phyloP scores from a whole-genome alignment of 2,329 filamentous ascomycete species.

The Juglanconis sp. region DNA sequence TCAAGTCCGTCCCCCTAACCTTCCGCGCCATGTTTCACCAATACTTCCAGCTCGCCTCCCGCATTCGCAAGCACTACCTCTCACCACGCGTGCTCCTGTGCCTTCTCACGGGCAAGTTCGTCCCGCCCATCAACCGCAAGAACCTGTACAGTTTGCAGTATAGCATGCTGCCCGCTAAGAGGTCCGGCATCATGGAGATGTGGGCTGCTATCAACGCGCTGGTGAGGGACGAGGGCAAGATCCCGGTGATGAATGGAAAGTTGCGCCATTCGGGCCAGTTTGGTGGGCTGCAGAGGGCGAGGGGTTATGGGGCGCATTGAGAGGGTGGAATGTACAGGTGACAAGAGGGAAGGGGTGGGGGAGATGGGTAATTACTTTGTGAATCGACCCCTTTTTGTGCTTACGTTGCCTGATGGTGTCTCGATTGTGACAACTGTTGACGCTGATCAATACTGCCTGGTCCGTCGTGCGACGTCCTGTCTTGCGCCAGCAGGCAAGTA shows the following conservation, averaged over 20 bases:
- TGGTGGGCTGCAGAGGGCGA: conserved; percentile 5
- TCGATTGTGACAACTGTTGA: not conserved
- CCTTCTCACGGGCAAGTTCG: conserved; percentile 84
- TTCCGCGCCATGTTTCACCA: conserved; percentile 96
- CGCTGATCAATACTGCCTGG: not conserved
- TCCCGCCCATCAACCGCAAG: conserved; percentile 90
- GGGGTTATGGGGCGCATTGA: conserved; percentile 17
- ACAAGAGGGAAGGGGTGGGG: not conserved
- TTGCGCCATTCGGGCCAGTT: conserved; percentile 2
- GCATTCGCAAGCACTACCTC: conserved; percentile 92
- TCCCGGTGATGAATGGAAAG: conserved; percentile 31
- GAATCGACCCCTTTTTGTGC: not conserved
- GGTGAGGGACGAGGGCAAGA: conserved; percentile 41
- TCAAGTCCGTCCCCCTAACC: conserved; percentile 79
- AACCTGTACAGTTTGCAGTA: conserved; percentile 96
- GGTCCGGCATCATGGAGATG: conserved; percentile 79
- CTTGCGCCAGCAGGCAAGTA: not conserved
- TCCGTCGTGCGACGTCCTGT: not conserved
- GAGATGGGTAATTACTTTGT: not conserved
- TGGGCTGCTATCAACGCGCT: conserved; percentile 68
- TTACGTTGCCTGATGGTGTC: not conserved
- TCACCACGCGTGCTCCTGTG: conserved; percentile 84
- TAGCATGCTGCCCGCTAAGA: conserved; percentile 85
- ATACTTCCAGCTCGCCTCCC: conserved; percentile 90
- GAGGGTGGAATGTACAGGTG: not conserved